These are phyloP conservation scores for Ambrosiella beaveri DNA, from an alignment of 2,329 filamentous ascomycete species.

Conservation along the genomic window DNA sequence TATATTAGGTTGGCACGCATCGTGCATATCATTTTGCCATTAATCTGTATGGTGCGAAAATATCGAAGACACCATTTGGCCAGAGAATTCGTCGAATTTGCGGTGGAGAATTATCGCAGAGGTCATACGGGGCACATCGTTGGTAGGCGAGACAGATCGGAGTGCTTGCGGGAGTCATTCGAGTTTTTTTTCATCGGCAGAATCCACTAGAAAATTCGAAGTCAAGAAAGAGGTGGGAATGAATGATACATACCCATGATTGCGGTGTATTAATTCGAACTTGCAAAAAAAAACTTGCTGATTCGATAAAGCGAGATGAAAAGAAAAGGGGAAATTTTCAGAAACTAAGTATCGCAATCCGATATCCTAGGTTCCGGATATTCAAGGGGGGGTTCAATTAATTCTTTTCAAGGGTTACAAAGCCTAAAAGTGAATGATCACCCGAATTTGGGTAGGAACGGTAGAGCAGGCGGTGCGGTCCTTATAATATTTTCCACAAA, in stretches of 20 bases:
- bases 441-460: background rate
- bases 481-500: too few relatives aligned
- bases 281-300: slow-evolving; percentile 25
- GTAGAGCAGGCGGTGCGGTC: too few relatives aligned
- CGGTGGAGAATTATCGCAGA: background rate
- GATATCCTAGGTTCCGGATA: background rate
- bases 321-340: slow-evolving; percentile 8
- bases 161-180: background rate
- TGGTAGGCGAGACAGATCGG: background rate
- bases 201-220: background rate
- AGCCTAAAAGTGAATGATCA: background rate
- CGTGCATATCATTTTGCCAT: too few relatives aligned
- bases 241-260: slow-evolving; percentile 39
- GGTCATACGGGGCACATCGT: background rate
- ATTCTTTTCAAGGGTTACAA: background rate
- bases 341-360: background rate
- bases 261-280: slow-evolving; percentile 31
- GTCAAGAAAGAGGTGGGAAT: background rate
- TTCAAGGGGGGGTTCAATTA: background rate
- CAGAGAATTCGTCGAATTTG: too few relatives aligned
- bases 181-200: background rate
- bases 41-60: too few relatives aligned
- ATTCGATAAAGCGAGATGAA: slow-evolving; percentile 5
- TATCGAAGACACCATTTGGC: too few relatives aligned
- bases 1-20: too few relatives aligned